Evolutionary conservation across 2,329 filamentous ascomycete species (phyloP).

Genomic region (Calonectria pteridis): DNA sequence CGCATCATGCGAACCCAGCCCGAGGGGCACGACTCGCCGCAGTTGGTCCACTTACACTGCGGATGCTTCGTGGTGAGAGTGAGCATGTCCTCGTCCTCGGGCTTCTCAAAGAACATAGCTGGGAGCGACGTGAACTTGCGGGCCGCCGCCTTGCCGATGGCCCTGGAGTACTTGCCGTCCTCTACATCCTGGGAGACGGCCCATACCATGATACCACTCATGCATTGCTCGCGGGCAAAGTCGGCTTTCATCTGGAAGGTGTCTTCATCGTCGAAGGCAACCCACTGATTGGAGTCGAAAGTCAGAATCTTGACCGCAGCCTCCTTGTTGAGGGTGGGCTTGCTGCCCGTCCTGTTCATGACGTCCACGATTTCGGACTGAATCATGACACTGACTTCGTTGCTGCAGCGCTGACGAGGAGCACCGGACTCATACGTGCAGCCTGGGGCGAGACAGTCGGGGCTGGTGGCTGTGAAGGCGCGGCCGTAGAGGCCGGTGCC

Average conservation of each 20-base stretch:
- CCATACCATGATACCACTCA: slow-evolving; percentile 33
- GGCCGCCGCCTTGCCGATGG: too few relatives aligned
- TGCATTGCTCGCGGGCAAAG: slow-evolving; percentile 2
- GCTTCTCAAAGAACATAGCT: neutral
- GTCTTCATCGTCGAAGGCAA: slow-evolving; percentile 20
- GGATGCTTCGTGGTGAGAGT: neutral
- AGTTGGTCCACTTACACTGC: slow-evolving; percentile 27
- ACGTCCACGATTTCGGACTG: slow-evolving; percentile 18
- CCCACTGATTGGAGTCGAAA: slow-evolving; percentile 8
- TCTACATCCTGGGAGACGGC: slow-evolving; percentile 26
- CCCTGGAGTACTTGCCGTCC: slow-evolving; percentile 21
- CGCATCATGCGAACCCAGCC: neutral
- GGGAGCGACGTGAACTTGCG: neutral
- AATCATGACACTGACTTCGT: slow-evolving; percentile 4
- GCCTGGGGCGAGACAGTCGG: slow-evolving; percentile 8
- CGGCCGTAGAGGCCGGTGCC: slow-evolving; percentile 27
- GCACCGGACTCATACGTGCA: neutral
- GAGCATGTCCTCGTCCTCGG: neutral
- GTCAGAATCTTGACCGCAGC: slow-evolving; percentile 18
- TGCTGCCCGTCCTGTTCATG: neutral
- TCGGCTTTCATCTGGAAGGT: slow-evolving; percentile 25
- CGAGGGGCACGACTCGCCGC: neutral
- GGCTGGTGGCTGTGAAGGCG: slow-evolving; percentile 23
- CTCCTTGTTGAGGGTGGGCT: slow-evolving; percentile 2
- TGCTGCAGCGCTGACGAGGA: neutral